Percentiles rank a stretch among this genome's conserved stretches.
Conservation (phyloP, 73 alveolate genomes). For the Stentor roeselii region DNA sequence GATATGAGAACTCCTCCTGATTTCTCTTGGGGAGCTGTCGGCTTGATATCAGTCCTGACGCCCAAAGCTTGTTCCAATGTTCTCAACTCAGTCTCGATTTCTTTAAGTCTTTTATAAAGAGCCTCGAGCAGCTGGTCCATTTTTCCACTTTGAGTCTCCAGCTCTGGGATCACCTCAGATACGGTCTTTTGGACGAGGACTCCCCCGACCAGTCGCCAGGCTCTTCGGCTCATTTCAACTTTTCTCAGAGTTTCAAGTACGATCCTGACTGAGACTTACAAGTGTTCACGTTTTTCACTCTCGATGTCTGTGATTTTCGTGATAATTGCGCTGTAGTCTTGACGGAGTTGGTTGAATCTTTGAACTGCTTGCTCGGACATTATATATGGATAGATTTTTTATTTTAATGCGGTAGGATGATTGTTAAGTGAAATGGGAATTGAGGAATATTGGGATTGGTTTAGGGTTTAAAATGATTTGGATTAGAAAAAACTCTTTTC, state of each 20-base stretch:
- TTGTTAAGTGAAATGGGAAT: too few relatives aligned
- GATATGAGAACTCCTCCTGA: conserved; percentile 19
- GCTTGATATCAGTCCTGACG: conserved; percentile 24
- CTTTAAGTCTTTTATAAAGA: conserved; percentile 7
- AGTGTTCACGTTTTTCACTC: conserved; percentile 51
- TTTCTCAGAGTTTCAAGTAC: conserved; percentile 70
- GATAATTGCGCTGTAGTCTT: neutral
- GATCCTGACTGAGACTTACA: conserved; percentile 29
- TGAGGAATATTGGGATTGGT: too few relatives aligned
- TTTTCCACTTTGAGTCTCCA: conserved; percentile 48
- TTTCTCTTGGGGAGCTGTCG: conserved; percentile 23
- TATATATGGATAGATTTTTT: conserved; percentile 7
- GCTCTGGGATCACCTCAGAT: conserved; percentile 63
- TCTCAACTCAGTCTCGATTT: conserved; percentile 15
- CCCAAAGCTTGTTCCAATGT: conserved; percentile 9
- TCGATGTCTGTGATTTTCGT: conserved; percentile 40
- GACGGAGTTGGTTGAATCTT: conserved; percentile 8
- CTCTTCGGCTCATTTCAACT: conserved; percentile 65
- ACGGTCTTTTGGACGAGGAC: conserved; percentile 70
- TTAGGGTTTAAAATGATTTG: too few relatives aligned
- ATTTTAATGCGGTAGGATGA: too few relatives aligned
- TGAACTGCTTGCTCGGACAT: conserved; percentile 16
- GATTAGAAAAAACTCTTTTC: too few relatives aligned
- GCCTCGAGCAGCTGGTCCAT: conserved; percentile 25
- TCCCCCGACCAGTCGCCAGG: conserved; percentile 85